Evolutionary conservation across 306 rosid genomes (phyloP), one percentile per base, ranked within the genome.

Genomic region (Spatholobus suberectus): DNA sequence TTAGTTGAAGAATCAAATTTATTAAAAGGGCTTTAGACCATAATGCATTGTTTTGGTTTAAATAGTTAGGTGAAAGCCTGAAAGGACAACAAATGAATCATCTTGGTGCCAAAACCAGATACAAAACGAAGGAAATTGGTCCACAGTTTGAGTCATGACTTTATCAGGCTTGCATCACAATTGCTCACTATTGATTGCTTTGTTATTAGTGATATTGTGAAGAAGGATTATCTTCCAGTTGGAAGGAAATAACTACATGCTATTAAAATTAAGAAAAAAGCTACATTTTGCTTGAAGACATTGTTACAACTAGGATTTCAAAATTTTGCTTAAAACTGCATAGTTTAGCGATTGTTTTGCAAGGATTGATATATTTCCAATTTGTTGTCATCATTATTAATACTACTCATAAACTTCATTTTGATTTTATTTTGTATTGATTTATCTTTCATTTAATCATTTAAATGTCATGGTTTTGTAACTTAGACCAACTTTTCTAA

Each of bases 121-220:
- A n/a, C n/a, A n/a, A n/a, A n/a, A n/a, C n/a, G 79, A 90, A 96
- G 86, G 98, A 96, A 89, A 82, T 96, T 20, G 99, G 99, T 84
- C 99, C 99, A 21, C 91, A 98, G 21, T 96, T 92, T 90, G 99
- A 96, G 76, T 77, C 92, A 83, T 89, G 92, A 27, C 87, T 87
- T 84, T 93, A 82, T 69, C 87, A 92, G 98, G 99, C 92, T 75
- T 80, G 84, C 34, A 57, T 32, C 75, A 6, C 81, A 51, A 43
- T 85, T 80, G 73, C 46, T 78, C 73, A 21, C 62, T 73, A n/a
- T 46, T 14, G 37, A 6, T 75, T 68, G 77, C 26, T 80, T 76
- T 62, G n/a, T 68, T 38, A 17, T 51, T 35, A 12, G 24, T 35
- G 23, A 6, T 79, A 29, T 44, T 14, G 7, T 63, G 14, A 24